Conservation (phyloP, 176 grass and related monocot species). For the Zea luxurians region DNA sequence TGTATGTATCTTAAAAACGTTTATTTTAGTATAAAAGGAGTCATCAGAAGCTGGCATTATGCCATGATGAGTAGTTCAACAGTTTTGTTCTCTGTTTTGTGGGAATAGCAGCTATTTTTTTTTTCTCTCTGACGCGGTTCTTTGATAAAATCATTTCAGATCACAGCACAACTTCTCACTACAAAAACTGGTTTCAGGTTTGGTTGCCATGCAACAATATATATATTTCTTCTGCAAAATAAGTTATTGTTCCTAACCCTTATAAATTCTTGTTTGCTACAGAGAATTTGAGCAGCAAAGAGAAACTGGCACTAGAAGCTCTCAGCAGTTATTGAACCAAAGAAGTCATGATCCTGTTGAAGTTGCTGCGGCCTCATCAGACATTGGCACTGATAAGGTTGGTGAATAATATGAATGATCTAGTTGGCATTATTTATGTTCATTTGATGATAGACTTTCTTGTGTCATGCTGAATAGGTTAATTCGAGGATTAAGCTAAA, state of each 20-base stretch:
- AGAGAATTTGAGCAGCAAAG: conserved; percentile 99
- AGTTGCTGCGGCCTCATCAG: conserved; percentile 52
- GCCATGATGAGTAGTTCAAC: neutral
- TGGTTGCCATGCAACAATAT: conserved; percentile 3
- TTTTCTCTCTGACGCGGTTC: conserved; percentile 42
- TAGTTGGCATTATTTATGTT: conserved; percentile 12
- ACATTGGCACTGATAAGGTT: conserved; percentile 75
- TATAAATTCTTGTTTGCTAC: conserved; percentile 41
- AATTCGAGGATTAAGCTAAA: conserved; percentile 68
- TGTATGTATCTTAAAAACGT: conserved; percentile 46
- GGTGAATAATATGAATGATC: conserved; percentile 32
- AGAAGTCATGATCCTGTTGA: conserved; percentile 65
- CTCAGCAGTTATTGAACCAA: conserved; percentile 68
- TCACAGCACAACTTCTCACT: conserved; percentile 87
- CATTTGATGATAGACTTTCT: neutral
- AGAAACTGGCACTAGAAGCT: conserved; percentile 61
- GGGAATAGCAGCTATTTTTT: conserved; percentile 26
- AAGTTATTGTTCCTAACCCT: conserved; percentile 26
- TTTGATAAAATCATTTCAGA: conserved; percentile 54
- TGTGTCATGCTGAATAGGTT: conserved; percentile 51
- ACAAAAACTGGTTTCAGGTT: conserved; percentile 99
- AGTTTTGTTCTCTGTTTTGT: conserved; percentile 31
- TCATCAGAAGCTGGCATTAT: conserved; percentile 6
- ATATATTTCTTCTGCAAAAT: conserved; percentile 18
- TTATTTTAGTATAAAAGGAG: conserved; percentile 8